These are phyloP conservation scores for Leccinellum albellum DNA, from an alignment of 768 basidiomycete genomes.

Conservation along the genomic window DNA sequence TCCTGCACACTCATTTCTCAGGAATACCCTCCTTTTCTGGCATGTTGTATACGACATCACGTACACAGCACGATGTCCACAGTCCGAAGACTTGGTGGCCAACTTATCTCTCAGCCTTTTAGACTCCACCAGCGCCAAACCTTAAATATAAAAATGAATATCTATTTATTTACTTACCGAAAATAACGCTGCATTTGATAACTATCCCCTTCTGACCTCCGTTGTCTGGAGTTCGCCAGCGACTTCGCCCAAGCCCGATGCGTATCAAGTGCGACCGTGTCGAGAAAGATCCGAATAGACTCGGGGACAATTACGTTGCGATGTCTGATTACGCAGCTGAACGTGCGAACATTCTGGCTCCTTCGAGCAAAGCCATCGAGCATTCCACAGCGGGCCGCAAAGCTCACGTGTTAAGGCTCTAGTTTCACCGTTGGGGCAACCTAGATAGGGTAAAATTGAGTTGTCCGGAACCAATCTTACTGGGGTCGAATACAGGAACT, in stretches of 20 bases:
- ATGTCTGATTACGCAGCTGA: constrained; percentile 5
- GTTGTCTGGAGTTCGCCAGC: constrained; percentile 14
- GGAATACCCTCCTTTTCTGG: constrained; percentile 15
- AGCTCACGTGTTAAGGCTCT: constrained; percentile 11
- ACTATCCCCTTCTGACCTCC: constrained; percentile 13
- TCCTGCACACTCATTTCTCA: constrained; percentile 20
- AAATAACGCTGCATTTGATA: constrained; percentile 19
- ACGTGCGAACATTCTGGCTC: constrained; percentile 11
- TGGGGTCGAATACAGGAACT: constrained; percentile 1
- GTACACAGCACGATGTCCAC: constrained; percentile 17
- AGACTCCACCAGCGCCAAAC: constrained; percentile 14
- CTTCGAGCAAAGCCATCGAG: neutral
- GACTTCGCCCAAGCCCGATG: constrained; percentile 3
- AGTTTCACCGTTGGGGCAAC: constrained; percentile 5
- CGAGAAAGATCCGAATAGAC: constrained; percentile 12
- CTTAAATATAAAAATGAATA: constrained; percentile 3
- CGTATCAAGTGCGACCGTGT: constrained; percentile 6
- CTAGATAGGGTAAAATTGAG: constrained; percentile 9
- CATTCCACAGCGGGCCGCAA: neutral
- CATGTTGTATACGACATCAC: constrained; percentile 23
- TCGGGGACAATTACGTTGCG: constrained; percentile 2
- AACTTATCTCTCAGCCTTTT: constrained; percentile 26
- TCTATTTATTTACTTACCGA: constrained; percentile 2
- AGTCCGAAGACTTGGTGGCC: constrained; percentile 5
- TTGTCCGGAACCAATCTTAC: neutral